Evolutionary conservation across 2,329 filamentous ascomycete genomes (phyloP), one percentile per base, ranked within the genome.

Genomic region (Diaporthe citrichinensis): DNA sequence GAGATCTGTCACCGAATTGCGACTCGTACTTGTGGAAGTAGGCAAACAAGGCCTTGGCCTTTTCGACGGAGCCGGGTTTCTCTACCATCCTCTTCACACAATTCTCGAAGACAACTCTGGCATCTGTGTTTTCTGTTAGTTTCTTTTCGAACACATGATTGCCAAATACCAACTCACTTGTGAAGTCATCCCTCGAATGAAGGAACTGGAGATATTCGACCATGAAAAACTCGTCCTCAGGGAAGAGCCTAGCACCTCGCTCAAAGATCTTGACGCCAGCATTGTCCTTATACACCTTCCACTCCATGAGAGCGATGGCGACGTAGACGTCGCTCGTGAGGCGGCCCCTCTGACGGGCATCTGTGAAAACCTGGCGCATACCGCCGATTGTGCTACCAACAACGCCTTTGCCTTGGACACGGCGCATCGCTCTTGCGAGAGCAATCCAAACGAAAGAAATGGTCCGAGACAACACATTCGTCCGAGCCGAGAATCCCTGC

Each of bases 21-120:
- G 95, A 96, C 85, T 99, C 97, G 82, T 98, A 98, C 79, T 96
- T 94, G 85, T 99, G 96, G 83, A 99, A 96, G 85, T 96, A 98
- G 3, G 92, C 88, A 80, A 98, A 98, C 0, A 99, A 90, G 0
- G 94, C 91, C 83, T 97, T 97, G 12, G 96, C 92, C 81, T 95
- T 97, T 73, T 89, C 85, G 0, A 93, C 86, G 15, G 91, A 91
- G 79, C 95, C 94, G 0, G 94, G 91, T 79, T 96, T 97, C 34
- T 93, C 90, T 10, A 94, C 91, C 58, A 98, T 90, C 77, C 93
- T 93, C 81, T 94, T 94, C 76, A 98, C 94, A 23, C 96, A 95
- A 23, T 96, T 98, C 83, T 98, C 97, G 80, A 99, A 99, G 2
- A 98, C 95, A 14, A 97, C 96, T 78, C 97, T 92, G 46, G 97